Base-by-base conservation (phyloP, 768 basidiomycete species). In the Pisolithus tinctorius region DNA sequence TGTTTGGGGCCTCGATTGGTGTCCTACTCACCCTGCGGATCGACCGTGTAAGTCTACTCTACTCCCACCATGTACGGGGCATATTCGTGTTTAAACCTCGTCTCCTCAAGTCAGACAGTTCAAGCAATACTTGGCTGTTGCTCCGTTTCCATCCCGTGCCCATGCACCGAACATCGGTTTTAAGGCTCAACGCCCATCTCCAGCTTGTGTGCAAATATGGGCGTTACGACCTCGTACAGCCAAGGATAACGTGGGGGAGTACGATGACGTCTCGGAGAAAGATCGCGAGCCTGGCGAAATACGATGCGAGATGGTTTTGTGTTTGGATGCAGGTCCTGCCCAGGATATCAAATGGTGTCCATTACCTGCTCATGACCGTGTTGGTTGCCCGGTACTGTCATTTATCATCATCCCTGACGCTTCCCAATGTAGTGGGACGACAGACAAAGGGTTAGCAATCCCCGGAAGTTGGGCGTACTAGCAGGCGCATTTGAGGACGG, bases 1-100 rank as follows among this genome's bases (percentile, higher is more conserved):
- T 0, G 86, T 90, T n/a, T 91, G 88, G 84, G 90, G 83, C 2
- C 61, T 95, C 34, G 92, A 94, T 57, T 98, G 94, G 94, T 93
- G 93, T 65, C 95, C 96, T 3, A 81, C 84, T 23, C 77, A 86
- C 54, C 67, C 73, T 20, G 70, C 75, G 34, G 82, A 83, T 45
- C 74, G 81, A 37, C 55, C 69, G 45, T 63, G 88, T 88, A 58
- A 58, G 75, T 62, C 7, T 13, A 11, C 36, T 38, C n/a, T 42
- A 36, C 48, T 6, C 8, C 13, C 11, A 11, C 25, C 31, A 17
- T 20, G 6, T 13, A 16, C 37, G 30, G 20, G 7, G 11, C 38
- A 48, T 47, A 36, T 39, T 58, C n/a, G 13, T 39, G 13, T 39
- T 20, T 6, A 25, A 25, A 20, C 17, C 25, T 48, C 31, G 40